These are phyloP conservation scores for Annulohypoxylon maeteangense DNA, from an alignment of 495 filamentous ascomycete genomes.

Conservation along the genomic window DNA sequence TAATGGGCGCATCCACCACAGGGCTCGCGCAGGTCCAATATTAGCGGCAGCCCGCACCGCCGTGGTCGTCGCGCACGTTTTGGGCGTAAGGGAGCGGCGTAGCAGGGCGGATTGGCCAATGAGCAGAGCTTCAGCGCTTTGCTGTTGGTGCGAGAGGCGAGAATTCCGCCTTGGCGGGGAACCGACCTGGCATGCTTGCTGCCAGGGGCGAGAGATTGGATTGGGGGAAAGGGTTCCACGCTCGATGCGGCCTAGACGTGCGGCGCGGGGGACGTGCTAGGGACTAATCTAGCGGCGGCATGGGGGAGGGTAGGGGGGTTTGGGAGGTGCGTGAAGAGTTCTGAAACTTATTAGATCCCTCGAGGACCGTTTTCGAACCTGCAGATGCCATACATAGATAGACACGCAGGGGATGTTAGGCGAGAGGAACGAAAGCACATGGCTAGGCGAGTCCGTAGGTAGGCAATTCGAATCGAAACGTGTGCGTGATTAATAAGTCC, in stretches of 20 bases:
- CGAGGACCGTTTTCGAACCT: neutral
- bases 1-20: neutral
- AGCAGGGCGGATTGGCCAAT: slow-evolving; percentile 2
- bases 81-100: slow-evolving; percentile 24
- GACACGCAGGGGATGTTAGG: neutral
- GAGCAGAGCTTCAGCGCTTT: neutral
- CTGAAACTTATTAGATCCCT: slow-evolving; percentile 8
- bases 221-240: neutral
- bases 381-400: neutral
- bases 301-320: too few species aligned
- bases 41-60: neutral
- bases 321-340: neutral
- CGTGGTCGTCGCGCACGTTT: neutral
- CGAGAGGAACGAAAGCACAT: neutral
- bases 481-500: too few species aligned
- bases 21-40: too few species aligned
- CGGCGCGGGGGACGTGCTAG: neutral
- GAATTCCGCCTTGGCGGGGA: slow-evolving; percentile 2
- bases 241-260: neutral
- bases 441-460: too few species aligned
- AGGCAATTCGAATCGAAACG: too few species aligned
- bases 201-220: too few species aligned
- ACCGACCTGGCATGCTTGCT: too few species aligned
- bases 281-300: too few species aligned
- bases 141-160: neutral